These are phyloP conservation scores for Candida khao-thaluensis DNA, from an alignment of 805 yeast species.

Conservation along the genomic window DNA sequence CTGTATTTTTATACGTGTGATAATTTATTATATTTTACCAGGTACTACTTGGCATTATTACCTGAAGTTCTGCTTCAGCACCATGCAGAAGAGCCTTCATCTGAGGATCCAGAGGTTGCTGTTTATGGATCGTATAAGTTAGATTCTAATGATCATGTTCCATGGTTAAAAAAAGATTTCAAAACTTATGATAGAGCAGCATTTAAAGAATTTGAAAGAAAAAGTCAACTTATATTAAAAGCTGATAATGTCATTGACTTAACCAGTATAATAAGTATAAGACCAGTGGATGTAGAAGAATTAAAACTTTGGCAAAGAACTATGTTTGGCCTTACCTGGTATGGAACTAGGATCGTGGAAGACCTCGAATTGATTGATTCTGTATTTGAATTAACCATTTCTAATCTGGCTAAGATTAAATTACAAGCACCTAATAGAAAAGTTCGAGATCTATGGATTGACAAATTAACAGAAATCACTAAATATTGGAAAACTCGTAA, in stretches of 20 bases:
- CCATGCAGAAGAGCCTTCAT: too few species aligned
- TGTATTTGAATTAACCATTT: constrained; percentile 51
- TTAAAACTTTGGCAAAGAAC: constrained; percentile 25
- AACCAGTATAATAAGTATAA: constrained; percentile 43
- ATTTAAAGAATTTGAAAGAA: constrained; percentile 62
- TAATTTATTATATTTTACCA: constrained; percentile 57
- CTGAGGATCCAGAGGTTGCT: constrained; percentile 22
- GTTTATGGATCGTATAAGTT: constrained; percentile 55
- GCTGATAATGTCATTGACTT: constrained; percentile 66
- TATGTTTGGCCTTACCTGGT: constrained; percentile 31
- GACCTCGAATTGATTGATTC: constrained; percentile 41
- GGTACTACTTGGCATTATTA: constrained; percentile 58
- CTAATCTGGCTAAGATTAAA: constrained; percentile 45
- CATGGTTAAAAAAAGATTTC: constrained; percentile 50
- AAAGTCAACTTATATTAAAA: constrained; percentile 51
- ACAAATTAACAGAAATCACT: constrained; percentile 40
- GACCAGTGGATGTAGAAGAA: constrained; percentile 24
- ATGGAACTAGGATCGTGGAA: constrained; percentile 23
- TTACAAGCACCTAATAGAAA: constrained; percentile 54
- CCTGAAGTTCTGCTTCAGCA: too few species aligned
- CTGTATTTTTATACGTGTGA: constrained; percentile 65
- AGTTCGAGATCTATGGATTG: constrained; percentile 68
- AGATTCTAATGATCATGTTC: constrained; percentile 50
- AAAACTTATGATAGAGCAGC: constrained; percentile 62
- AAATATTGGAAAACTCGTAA: constrained; percentile 60